Evolutionary conservation across 345 rosid species (phyloP), one percentile per base, ranked within the genome.

Genomic region (Arabis alpina): DNA sequence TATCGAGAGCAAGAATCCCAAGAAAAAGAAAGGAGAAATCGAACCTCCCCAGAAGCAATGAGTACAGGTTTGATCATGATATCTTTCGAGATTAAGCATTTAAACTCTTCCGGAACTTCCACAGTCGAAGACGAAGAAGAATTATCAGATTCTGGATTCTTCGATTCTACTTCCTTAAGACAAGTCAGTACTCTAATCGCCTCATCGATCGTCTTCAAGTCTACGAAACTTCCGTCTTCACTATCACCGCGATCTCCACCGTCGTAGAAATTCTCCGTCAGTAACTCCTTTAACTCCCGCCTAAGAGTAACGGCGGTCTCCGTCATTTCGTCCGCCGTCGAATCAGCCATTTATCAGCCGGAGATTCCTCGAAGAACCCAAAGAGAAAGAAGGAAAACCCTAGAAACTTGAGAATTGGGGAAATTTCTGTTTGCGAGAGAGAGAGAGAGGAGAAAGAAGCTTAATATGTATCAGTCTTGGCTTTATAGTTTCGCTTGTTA

Each of bases 21-120:
- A 58, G 41, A n/a, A 19, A 28, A 32, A 6, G 3, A 10, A 4
- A 28, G 8, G 24, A 15, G 2, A 60, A 55, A 28, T 30, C 73
- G 10, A 68, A 85, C 93, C 93, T 77, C 82, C 0, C 89, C 93
- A 60, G 86, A 77, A 34, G 80, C 76, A 62, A 87, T 53, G 59
- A 85, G 64, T 11, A 87, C 89, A 58, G 91, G 89, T 12, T 66
- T 62, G 68, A 50, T 86, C 91, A 64, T 61, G 65, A 68, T 70
- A 68, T 8, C 13, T 37, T 73, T 61, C 0, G 64, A 66, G 30
- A 40, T 72, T 36, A 49, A 7, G 42, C 77, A 73, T 49, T 30
- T 48, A 66, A 73, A 73, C 61, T 66, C 72, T 50, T 23, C 58
- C 0, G 77, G 77, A 41, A 73, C 72, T 12, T 54, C 23, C 2